Evolutionary conservation across 257 asterid species (phyloP).

Genomic region (Plantago elongata): DNA sequence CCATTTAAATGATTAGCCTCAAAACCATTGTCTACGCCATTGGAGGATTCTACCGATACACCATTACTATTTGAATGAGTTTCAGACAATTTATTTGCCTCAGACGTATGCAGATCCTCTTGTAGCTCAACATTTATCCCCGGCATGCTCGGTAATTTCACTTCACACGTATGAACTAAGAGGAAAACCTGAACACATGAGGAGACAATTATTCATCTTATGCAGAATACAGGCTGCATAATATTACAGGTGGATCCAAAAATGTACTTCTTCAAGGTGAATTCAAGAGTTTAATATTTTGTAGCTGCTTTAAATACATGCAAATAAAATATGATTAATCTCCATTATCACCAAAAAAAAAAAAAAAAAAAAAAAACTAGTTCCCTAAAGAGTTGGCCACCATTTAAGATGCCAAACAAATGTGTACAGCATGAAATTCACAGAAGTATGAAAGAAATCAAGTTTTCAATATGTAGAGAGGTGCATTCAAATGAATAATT

Average conservation of each 20-base stretch:
- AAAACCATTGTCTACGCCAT: constrained; percentile 39
- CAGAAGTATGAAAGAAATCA: constrained; percentile 1
- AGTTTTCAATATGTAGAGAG: background rate
- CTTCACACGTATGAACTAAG: constrained; percentile 63
- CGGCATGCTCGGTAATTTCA: constrained; percentile 39
- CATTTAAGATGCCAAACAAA: no score
- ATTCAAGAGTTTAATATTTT: no score
- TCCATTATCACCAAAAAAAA: background rate
- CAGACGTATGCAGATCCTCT: constrained; percentile 34
- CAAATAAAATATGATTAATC: constrained; percentile 1
- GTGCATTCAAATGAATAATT: background rate
- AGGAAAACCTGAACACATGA: constrained; percentile 62
- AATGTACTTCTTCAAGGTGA: no score
- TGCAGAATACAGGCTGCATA: constrained; percentile 1
- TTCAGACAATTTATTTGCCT: constrained; percentile 34
- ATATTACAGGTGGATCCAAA: no score
- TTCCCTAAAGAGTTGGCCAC: no score
- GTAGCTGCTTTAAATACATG: no score
- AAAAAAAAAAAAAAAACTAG: no score
- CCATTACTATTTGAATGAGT: constrained; percentile 21
- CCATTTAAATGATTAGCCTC: constrained; percentile 31
- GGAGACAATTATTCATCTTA: constrained; percentile 19
- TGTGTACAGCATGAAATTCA: constrained; percentile 3
- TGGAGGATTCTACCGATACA: constrained; percentile 34
- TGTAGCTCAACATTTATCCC: constrained; percentile 35